Evolutionary conservation across 805 yeast genomes (phyloP), one percentile per base, ranked within the genome.

Genomic region (Ogataea parapolymorpha): DNA sequence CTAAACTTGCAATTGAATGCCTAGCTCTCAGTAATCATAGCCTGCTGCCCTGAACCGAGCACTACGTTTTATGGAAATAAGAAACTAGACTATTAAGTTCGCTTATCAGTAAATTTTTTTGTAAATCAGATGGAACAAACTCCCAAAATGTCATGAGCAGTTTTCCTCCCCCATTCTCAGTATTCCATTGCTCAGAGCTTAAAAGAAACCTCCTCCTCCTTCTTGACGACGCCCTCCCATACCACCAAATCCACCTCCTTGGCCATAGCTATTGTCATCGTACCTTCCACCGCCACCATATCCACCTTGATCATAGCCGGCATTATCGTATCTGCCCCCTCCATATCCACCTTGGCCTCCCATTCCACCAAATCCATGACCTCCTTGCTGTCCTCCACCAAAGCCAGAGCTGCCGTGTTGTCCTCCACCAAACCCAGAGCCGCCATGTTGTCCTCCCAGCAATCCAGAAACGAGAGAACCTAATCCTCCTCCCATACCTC

Each of bases 321-420:
- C 20, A 12, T 29, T 32, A 3, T 42, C 46, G n/a, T 27, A 20
- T 38, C 70, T 71, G 45, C 55, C 54, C 16, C 47, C 47, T 4
- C 50, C 50, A 26, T 42, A 40, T 14, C 53, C 47, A 11, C 50
- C 48, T 35, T 41, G 46, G 31, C 40, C 41, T n/a, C 42, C 44
- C 29, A 39, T 35, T 17, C 45, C 29, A 23, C 35, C 35, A 13
- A 32, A 22, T 22, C 22, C 22, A 20, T 20, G 9, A 20, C 27
- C 31, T 17, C 27, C 33, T n/a, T 46, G 43, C 25, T 46, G 47
- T 14, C 42, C 33, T 3, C 41, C 45, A 32, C 45, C 34, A 12
- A 26, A 28, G 26, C 55, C 48, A 26, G 52, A 35, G 13, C 41
- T 38, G 14, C 41, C 40, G 13, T 39, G 43, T 14, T 28, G 34